Evolutionary conservation across 2,329 filamentous ascomycete species (phyloP).

Genomic region (Ciborinia camelliae): DNA sequence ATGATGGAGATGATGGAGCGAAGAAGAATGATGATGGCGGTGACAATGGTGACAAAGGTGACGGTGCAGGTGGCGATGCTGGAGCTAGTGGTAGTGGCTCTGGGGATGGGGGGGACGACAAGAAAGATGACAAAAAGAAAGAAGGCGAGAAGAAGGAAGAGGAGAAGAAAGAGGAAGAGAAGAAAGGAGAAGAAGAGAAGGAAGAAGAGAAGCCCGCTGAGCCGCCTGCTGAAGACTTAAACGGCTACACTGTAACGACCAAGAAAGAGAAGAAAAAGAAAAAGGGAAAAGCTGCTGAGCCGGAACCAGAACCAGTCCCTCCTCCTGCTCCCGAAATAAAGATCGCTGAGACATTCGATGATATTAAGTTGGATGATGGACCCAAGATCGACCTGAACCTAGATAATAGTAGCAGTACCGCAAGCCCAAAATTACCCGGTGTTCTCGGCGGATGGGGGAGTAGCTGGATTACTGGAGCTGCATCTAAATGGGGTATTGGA

Average conservation of each 20-base stretch:
- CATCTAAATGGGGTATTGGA: constrained; percentile 38
- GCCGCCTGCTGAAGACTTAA: background rate
- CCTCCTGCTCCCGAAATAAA: constrained; percentile 39
- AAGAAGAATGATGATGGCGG: constrained; percentile 43
- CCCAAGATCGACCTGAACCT: constrained; percentile 56
- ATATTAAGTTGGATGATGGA: constrained; percentile 65
- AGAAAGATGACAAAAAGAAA: constrained; percentile 39
- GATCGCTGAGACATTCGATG: constrained; percentile 56
- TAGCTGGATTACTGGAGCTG: constrained; percentile 53
- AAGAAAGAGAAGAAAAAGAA: constrained; percentile 48
- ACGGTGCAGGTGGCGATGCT: constrained; percentile 39
- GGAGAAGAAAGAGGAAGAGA: constrained; percentile 52
- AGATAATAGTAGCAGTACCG: constrained; percentile 42
- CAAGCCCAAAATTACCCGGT: constrained; percentile 40
- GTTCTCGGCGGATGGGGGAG: constrained; percentile 58
- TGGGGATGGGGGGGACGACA: constrained; percentile 38
- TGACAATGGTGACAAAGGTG: constrained; percentile 36
- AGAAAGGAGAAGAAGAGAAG: constrained; percentile 44
- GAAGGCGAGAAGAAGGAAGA: constrained; percentile 42
- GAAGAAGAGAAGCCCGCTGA: constrained; percentile 29
- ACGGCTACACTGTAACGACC: constrained; percentile 2
- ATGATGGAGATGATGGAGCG: constrained; percentile 46
- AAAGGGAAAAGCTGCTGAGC: constrained; percentile 41
- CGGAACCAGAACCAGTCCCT: constrained; percentile 27
- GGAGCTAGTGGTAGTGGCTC: constrained; percentile 36